phyloP scores from a whole-genome alignment of 2,329 filamentous ascomycete species.

The Aureobasidium sp. region DNA sequence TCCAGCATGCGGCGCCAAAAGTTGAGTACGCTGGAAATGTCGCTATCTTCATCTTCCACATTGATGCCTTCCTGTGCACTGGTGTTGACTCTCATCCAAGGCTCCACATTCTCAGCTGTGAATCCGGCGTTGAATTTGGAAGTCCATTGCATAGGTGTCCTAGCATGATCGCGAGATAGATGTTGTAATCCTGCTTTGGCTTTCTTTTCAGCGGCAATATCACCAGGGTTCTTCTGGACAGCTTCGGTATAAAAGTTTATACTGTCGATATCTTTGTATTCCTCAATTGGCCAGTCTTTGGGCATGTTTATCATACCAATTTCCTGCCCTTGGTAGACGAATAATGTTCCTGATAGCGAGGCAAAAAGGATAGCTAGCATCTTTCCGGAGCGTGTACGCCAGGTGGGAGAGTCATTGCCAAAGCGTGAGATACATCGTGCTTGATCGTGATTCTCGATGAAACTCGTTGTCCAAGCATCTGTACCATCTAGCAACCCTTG shows the following conservation, averaged over 20 bases:
- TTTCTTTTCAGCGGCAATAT: no score
- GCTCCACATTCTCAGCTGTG: conserved; percentile 55
- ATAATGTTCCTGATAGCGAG: conserved; percentile 68
- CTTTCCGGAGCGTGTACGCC: conserved; percentile 61
- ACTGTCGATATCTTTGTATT: conserved; percentile 74
- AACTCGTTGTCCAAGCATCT: conserved; percentile 71
- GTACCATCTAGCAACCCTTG: conserved; percentile 59
- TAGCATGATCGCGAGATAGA: conserved; percentile 73
- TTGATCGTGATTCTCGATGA: conserved; percentile 74
- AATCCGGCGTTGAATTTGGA: conserved; percentile 65
- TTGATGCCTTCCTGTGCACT: conserved; percentile 65
- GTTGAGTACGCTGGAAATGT: conserved; percentile 59
- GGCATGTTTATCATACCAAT: conserved; percentile 73
- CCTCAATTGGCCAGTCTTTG: conserved; percentile 64
- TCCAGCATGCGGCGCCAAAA: conserved; percentile 69
- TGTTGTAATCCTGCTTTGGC: conserved; percentile 59
- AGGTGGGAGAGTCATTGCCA: conserved; percentile 54
- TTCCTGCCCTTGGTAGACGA: conserved; percentile 77
- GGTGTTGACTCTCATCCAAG: conserved; percentile 78
- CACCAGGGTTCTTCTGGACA: conserved; percentile 34
- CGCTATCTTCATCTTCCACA: conserved; percentile 50
- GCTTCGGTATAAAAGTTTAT: conserved; percentile 48
- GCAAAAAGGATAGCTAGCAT: conserved; percentile 65
- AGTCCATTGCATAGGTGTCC: conserved; percentile 75
- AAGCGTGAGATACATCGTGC: conserved; percentile 63